Percentiles rank a stretch among this genome's conserved stretches.
Evolutionary conservation across 169 alveolate genomes (phyloP).

Genomic region (Plasmodium inui): DNA sequence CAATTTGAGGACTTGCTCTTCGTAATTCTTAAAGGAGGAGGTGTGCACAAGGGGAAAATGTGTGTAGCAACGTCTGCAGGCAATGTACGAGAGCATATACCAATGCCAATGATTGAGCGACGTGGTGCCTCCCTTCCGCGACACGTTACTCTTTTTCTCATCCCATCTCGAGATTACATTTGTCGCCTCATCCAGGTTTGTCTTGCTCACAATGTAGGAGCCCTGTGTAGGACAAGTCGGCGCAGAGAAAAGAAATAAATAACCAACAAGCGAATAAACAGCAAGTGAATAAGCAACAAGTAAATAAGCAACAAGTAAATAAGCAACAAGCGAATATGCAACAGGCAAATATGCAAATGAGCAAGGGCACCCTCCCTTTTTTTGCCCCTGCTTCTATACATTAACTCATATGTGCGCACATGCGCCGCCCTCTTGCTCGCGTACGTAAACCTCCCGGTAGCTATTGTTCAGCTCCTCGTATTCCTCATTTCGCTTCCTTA

Average conservation of each 20-base stretch:
- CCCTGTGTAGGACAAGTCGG: conserved; percentile 10
- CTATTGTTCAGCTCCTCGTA: conserved; percentile 46
- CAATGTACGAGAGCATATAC: not conserved
- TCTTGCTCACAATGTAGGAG: conserved; percentile 34
- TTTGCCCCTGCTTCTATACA: not conserved
- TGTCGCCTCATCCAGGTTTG: conserved; percentile 41
- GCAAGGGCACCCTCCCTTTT: not conserved
- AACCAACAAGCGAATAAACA: not conserved
- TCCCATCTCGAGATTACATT: conserved; percentile 5
- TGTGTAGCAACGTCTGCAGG: not conserved
- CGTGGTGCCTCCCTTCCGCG: not conserved
- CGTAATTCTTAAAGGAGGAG: conserved; percentile 24
- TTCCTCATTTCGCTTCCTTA: conserved; percentile 40
- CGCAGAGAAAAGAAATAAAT: not conserved
- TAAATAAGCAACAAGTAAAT: not conserved
- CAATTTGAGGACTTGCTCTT: conserved; percentile 26
- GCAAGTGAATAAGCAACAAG: not conserved
- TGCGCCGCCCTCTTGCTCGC: not conserved
- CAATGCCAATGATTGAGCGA: not conserved
- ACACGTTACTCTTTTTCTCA: not conserved
- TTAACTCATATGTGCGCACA: not conserved
- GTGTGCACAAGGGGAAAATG: not conserved
- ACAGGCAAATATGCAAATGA: not conserved
- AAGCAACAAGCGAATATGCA: not conserved
- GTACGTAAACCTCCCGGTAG: conserved; percentile 55